Percentiles rank a stretch among this genome's conserved stretches.
Evolutionary conservation across 345 rosid species (phyloP).

Genomic region (Sisymbrium altissimum): DNA sequence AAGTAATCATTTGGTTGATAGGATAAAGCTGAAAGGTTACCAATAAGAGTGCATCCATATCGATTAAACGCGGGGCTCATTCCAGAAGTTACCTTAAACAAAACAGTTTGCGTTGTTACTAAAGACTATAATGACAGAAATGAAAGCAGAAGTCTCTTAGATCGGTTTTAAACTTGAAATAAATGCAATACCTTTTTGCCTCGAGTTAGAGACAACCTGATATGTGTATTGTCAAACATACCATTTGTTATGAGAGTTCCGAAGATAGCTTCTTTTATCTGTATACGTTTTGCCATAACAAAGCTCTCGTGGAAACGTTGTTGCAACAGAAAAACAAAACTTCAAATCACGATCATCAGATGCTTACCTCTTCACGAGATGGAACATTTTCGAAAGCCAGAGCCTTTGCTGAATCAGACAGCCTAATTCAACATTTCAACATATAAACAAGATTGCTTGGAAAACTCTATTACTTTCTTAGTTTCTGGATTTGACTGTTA

Average conservation of each 20-base stretch:
- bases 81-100: slow-evolving; percentile 79
- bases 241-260: slow-evolving; percentile 72
- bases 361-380: slow-evolving; percentile 60
- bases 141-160: neutral
- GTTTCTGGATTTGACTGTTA: neutral
- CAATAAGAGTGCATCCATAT: slow-evolving; percentile 83
- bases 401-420: slow-evolving; percentile 90
- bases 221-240: slow-evolving; percentile 84
- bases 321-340: neutral
- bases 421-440: slow-evolving; percentile 38
- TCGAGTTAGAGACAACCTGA: slow-evolving; percentile 78
- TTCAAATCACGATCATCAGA: neutral
- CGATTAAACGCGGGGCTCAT: slow-evolving; percentile 93
- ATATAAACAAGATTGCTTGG: slow-evolving; percentile 1
- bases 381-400: slow-evolving; percentile 82
- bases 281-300: neutral
- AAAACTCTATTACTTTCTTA: slow-evolving; percentile 11
- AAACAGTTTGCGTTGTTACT: neutral
- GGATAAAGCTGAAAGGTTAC: slow-evolving; percentile 33
- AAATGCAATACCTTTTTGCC: slow-evolving; percentile 64
- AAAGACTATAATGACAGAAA: neutral
- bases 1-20: neutral
- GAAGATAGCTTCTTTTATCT: slow-evolving; percentile 87
- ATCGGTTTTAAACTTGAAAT: neutral
- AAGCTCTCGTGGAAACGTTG: neutral